Evolutionary conservation across 164 flowering plant genomes (phyloP), one percentile per base, ranked within the genome.

Genomic region (Vitis cinerea): DNA sequence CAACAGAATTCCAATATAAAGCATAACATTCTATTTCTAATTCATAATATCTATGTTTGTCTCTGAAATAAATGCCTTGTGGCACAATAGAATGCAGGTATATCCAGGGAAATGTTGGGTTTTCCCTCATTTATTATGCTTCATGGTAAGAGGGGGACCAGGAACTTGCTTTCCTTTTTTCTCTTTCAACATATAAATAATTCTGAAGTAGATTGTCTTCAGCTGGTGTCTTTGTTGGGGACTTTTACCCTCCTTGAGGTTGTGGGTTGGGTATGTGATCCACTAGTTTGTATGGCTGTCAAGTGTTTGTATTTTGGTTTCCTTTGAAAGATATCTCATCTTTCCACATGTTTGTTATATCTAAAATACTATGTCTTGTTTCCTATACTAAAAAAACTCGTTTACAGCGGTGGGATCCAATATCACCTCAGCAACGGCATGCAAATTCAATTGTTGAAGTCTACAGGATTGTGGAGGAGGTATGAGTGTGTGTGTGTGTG

Each of bases 401-500:
- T 77, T 71, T 67, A 31, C 84, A 90, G 99, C 76, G 66, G 0
- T 93, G 99, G 99, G 91, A 83, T 19, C 89, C 94, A 27, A 84
- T 96, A 78, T 92, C 99, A 52, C 84, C 93, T 74, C 98, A 92
- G 66, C 98, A 90, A 77, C 84, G 98, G 66, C 94, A 96, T 79
- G 99, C 93, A 55, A 90, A 88, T 81, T 96, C 99, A 74, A 85
- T 96, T 72, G 97, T 96, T 72, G 99, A 96, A 82, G 97, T 96
- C 17, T 96, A 78, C 76, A 84, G 99, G 81, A 93, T 96, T 68
- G 86, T 96, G 44, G 99, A 96, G 77, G 99, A 96, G 97, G 99
- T 96, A 80, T 74, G 64, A 23, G 44, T 62, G 13, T 65, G 71
- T 10, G 2, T 50, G 6, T 31, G 71, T 10, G 2, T 50, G 6